Evolutionary conservation across 106 monocot species (phyloP).

Genomic region (Dioscorea zingiberensis): DNA sequence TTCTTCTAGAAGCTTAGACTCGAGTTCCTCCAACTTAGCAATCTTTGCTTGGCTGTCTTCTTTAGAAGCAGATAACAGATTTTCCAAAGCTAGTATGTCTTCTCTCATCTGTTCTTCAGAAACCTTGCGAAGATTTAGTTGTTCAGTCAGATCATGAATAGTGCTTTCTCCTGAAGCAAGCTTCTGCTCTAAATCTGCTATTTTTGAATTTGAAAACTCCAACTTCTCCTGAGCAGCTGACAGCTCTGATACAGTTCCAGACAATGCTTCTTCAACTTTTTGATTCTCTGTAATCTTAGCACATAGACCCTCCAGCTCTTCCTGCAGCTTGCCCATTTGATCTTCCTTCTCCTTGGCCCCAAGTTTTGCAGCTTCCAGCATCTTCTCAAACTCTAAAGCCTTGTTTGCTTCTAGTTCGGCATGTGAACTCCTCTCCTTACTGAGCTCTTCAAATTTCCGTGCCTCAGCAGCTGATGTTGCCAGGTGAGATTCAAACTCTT

Average conservation of each 20-base stretch:
- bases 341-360: constrained; percentile 45
- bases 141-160: constrained; percentile 49
- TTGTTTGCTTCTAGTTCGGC: constrained; percentile 43
- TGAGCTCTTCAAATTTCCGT: constrained; percentile 34
- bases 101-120: constrained; percentile 61
- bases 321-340: constrained; percentile 37
- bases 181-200: constrained; percentile 52
- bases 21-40: constrained; percentile 26
- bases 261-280: constrained; percentile 48
- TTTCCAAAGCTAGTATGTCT: constrained; percentile 39
- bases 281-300: constrained; percentile 30
- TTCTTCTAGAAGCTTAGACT: constrained; percentile 44
- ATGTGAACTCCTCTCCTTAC: constrained; percentile 27
- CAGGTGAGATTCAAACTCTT: constrained; percentile 40
- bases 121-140: constrained; percentile 32
- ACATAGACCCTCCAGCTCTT: constrained; percentile 37
- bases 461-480: constrained; percentile 22
- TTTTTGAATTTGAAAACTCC: constrained; percentile 46
- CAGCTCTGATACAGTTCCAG: constrained; percentile 32
- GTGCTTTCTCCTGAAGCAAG: constrained; percentile 33
- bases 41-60: constrained; percentile 47
- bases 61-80: constrained; percentile 29
- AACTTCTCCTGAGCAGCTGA: constrained; percentile 26
- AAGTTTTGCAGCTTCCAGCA: constrained; percentile 33
- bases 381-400: constrained; percentile 45